Evolutionary conservation across 2,329 filamentous ascomycete species (phyloP).

Genomic region (Fusarium sp.): DNA sequence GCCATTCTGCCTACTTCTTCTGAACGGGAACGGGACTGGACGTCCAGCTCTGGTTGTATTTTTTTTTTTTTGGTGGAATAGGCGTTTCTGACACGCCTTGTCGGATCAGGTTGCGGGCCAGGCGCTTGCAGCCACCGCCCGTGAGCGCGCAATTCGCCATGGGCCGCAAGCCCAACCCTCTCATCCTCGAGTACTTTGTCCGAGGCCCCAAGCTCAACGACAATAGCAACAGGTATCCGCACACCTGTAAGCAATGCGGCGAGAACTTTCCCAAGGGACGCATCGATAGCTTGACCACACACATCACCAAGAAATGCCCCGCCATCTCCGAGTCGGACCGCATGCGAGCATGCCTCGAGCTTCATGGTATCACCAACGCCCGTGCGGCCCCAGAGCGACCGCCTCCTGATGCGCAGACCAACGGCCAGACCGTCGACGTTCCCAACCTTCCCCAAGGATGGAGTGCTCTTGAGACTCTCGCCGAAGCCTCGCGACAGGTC

Average conservation of each 20-base stretch:
- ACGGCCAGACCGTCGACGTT: conserved; percentile 43
- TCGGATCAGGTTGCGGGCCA: conserved; percentile 39
- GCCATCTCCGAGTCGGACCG: conserved; percentile 77
- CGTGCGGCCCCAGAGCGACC: conserved; percentile 46
- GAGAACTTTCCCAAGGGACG: conserved; percentile 91
- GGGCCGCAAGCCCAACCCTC: conserved; percentile 83
- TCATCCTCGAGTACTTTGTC: conserved; percentile 89
- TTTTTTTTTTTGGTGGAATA: conserved; percentile 26
- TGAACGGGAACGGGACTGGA: conserved; percentile 18
- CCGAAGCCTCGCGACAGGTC: conserved; percentile 85
- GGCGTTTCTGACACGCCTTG: conserved; percentile 30
- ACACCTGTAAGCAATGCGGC: conserved; percentile 87
- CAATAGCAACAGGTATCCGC: conserved; percentile 88
- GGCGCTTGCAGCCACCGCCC: conserved; percentile 39
- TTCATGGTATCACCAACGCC: conserved; percentile 72
- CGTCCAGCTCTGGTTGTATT: conserved; percentile 18
- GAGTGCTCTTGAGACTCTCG: conserved; percentile 84
- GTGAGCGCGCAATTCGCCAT: conserved; percentile 68
- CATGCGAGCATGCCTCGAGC: conserved; percentile 74
- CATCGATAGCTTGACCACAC: conserved; percentile 79
- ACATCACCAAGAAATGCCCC: conserved; percentile 87
- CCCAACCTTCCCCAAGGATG: conserved; percentile 65
- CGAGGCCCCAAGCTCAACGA: conserved; percentile 86
- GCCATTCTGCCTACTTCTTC: conserved; percentile 12
- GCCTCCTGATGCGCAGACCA: conserved; percentile 41